These are phyloP conservation scores for Lactifluus volemus DNA, from an alignment of 768 basidiomycete species.

Conservation along the genomic window DNA sequence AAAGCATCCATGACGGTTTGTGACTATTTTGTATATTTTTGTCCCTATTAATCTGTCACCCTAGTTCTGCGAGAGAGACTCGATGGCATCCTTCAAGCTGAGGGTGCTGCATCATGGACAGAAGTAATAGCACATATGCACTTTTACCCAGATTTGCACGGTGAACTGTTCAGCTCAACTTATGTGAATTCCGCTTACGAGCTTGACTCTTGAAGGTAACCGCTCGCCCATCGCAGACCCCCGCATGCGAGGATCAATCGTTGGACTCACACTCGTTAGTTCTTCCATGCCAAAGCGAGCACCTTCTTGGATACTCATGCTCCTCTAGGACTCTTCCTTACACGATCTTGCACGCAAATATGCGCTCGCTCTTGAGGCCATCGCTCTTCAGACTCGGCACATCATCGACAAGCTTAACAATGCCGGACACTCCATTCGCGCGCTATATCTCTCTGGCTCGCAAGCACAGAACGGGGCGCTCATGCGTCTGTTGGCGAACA, in stretches of 20 bases:
- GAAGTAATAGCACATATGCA: conserved; percentile 88
- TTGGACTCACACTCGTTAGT: conserved; percentile 71
- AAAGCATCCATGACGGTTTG: conserved; percentile 50
- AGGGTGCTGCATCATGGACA: conserved; percentile 51
- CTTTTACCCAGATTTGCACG: conserved; percentile 93
- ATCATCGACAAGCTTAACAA: conserved; percentile 86
- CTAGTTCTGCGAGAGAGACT: conserved; percentile 69
- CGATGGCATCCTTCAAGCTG: conserved; percentile 52
- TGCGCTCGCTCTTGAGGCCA: conserved; percentile 84
- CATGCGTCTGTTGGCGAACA: conserved; percentile 86
- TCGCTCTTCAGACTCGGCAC: conserved; percentile 90
- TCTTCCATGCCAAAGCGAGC: background rate
- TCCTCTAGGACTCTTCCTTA: conserved; percentile 53
- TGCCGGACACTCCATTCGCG: conserved; percentile 74
- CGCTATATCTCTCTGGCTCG: conserved; percentile 88
- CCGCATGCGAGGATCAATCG: conserved; percentile 88
- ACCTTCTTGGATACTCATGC: background rate
- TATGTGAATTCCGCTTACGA: background rate
- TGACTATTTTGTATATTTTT: background rate
- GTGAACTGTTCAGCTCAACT: conserved; percentile 29
- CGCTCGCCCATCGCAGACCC: conserved; percentile 93
- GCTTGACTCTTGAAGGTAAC: conserved; percentile 52
- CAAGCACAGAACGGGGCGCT: conserved; percentile 85
- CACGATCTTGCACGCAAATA: conserved; percentile 84
- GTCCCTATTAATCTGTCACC: background rate